Evolutionary conservation across 352 stramenopile species (phyloP), one percentile per base, ranked within the genome.

Genomic region (Phytopythium oedochilum): DNA sequence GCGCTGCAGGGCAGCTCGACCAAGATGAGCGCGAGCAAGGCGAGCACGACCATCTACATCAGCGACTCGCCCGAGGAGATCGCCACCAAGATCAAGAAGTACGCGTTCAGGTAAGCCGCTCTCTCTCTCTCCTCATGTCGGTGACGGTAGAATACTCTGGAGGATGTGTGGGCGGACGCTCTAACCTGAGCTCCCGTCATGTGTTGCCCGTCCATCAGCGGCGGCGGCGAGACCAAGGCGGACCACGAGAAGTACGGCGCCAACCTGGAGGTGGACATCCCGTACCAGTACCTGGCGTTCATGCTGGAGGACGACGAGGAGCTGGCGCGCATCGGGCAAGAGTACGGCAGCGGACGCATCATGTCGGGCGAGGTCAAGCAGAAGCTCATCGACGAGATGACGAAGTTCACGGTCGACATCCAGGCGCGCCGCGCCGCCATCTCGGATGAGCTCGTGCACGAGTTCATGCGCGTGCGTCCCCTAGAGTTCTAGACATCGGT

Each of bases 281-380:
- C 94, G 38, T 99, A 98, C 73, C 96, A 99, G 80, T 99, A 98
- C 86, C 71, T 99, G 45, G 91, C 83, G 39, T 99, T 99, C 75
- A 99, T 99, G 78, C 80, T 99, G 43, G 97, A 99, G 62, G 96
- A 99, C 64, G 97, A 99, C 63, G 95, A 98, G 11, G 86, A 99
- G 72, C 82, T 99, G 48, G 85, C 71, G 23, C 72, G 86, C 51
- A 97, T 98, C 61, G 96, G 83, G 18, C 64, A 79, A n/a, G 92
- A 99, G 59, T 99, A 99, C 71, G 88, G 87, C 46, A 89, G 83
- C 18, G 98, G 98, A 34, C 90, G 81, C 43, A 97, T 97, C 64
- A 97, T 96, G 78, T 99, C 97, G 12, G 94, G 94, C 10, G 96
- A 98, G 65, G 97, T 99, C 17, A 99, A 99, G 86, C 86, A 94